Conservation (phyloP, 176 grass and related monocot species). For the Carex myosuroides region DNA sequence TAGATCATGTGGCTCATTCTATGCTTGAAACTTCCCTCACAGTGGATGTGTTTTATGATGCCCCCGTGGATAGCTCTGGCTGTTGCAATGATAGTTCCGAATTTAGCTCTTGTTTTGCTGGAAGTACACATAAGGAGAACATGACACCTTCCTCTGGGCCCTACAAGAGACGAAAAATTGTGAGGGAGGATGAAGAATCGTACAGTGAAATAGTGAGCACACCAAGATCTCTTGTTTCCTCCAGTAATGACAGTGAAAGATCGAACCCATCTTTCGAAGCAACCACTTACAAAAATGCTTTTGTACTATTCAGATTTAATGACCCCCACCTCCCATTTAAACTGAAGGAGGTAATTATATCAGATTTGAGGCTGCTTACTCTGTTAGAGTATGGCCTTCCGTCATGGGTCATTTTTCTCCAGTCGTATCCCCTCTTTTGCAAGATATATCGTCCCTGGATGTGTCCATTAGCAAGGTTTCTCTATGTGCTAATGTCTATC, state of each 20-base stretch:
- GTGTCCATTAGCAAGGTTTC: conserved; percentile 78
- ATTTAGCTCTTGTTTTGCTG: conserved; percentile 16
- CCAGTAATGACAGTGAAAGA: conserved; percentile 38
- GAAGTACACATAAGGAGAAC: conserved; percentile 23
- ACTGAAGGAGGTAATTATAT: conserved; percentile 68
- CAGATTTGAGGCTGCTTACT: conserved; percentile 79
- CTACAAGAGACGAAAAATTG: conserved; percentile 93
- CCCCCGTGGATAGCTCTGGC: conserved; percentile 35
- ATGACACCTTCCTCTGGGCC: conserved; percentile 55
- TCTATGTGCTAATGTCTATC: conserved; percentile 87
- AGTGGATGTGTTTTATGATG: conserved; percentile 86
- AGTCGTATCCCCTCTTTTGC: conserved; percentile 95
- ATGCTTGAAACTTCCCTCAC: conserved; percentile 19
- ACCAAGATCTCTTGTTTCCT: conserved; percentile 38
- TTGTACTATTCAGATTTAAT: conserved; percentile 83
- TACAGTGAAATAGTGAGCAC: conserved; percentile 66
- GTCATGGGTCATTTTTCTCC: conserved; percentile 94
- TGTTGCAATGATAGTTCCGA: conserved; percentile 27
- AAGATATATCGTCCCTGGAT: conserved; percentile 97
- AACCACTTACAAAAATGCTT: conserved; percentile 61
- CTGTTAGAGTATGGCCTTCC: conserved; percentile 92
- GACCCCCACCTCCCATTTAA: conserved; percentile 81
- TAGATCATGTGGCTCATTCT: conserved; percentile 22
- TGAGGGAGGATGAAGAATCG: conserved; percentile 48
- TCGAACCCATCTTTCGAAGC: conserved; percentile 29